Evolutionary conservation across 257 asterid genomes (phyloP).

Genomic region (Jacaranda copaia): DNA sequence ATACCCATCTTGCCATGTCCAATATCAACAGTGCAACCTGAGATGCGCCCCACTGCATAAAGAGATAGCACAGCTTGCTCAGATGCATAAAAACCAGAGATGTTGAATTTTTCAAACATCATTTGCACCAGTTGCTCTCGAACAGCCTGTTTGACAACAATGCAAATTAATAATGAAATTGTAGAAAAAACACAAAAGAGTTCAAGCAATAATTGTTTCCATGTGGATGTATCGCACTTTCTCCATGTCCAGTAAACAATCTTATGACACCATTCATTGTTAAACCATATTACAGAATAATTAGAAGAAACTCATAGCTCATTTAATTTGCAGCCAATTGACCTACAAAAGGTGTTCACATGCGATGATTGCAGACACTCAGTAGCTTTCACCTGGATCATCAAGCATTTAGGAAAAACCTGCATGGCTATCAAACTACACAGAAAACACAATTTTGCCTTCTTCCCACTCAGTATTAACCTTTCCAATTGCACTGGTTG

Average conservation of each 20-base stretch:
- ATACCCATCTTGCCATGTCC: conserved; percentile 95
- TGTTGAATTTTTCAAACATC: conserved; percentile 94
- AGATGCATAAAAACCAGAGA: conserved; percentile 91
- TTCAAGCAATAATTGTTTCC: conserved; percentile 14
- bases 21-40: conserved; percentile 90
- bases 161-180: conserved; percentile 15
- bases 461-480: conserved; percentile 7
- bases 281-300: background rate
- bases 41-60: conserved; percentile 94
- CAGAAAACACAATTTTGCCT: background rate
- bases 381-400: conserved; percentile 9
- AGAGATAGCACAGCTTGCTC: conserved; percentile 97
- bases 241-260: no score
- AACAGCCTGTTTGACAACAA: conserved; percentile 63
- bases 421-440: background rate
- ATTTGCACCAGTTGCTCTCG: conserved; percentile 93
- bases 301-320: background rate
- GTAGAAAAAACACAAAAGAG: conserved; percentile 12
- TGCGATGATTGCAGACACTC: conserved; percentile 3
- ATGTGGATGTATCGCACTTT: background rate
- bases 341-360: background rate
- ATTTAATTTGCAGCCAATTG: conserved; percentile 14
- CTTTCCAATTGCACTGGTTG: background rate
- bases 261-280: background rate
- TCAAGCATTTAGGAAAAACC: conserved; percentile 16